Conservation (phyloP, 208 protist species). For the Wallacemonas rigidus region DNA sequence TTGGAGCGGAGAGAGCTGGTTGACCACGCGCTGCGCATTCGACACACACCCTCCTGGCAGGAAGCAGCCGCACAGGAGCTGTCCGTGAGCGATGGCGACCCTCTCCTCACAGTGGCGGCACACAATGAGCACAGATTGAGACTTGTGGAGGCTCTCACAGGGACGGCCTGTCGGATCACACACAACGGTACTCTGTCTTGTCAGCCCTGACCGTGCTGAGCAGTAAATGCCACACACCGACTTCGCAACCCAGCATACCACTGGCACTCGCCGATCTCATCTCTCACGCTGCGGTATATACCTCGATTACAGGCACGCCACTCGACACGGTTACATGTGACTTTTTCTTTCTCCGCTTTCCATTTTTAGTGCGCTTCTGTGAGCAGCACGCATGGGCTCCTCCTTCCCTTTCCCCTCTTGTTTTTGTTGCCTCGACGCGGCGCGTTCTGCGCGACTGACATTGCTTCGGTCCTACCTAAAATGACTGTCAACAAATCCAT, state of each 20-base stretch:
- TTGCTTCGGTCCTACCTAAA: background rate
- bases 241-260: too few relatives aligned
- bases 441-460: too few relatives aligned
- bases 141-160: constrained; percentile 6
- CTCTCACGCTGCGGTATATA: background rate
- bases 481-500: background rate
- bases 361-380: background rate
- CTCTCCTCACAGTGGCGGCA: constrained; percentile 3
- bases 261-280: too few relatives aligned
- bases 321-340: background rate
- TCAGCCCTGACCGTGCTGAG: background rate
- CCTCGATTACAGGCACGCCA: background rate
- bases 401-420: background rate
- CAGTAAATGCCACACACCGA: background rate
- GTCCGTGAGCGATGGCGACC: constrained; percentile 29
- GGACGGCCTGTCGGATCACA: background rate
- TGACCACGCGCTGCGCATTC: constrained; percentile 34
- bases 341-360: constrained; percentile 1
- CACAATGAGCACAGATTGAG: constrained; percentile 9
- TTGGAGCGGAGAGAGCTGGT: constrained; percentile 49
- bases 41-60: constrained; percentile 33
- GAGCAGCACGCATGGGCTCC: background rate
- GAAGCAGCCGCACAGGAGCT: constrained; percentile 49
- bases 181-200: constrained; percentile 11
- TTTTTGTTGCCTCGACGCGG: background rate